These are phyloP conservation scores for Phallus indusiatus DNA, from an alignment of 768 basidiomycete genomes.

Conservation along the genomic window DNA sequence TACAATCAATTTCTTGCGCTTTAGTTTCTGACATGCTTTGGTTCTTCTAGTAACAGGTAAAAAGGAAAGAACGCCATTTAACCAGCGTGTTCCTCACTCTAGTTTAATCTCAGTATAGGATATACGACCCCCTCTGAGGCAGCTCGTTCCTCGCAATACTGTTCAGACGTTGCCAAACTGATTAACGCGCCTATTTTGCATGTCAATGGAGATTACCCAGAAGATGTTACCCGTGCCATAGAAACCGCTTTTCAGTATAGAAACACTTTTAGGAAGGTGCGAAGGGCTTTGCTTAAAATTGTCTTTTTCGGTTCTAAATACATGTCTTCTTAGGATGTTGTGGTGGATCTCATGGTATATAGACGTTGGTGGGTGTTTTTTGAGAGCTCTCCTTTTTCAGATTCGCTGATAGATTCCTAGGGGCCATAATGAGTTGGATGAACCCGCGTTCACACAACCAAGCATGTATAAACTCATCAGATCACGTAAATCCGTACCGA, in stretches of 20 bases:
- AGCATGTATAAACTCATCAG: conserved; percentile 87
- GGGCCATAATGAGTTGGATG: conserved; percentile 85
- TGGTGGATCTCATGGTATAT: conserved; percentile 84
- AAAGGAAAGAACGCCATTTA: conserved; percentile 50
- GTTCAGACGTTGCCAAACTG: conserved; percentile 84
- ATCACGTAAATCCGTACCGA: conserved; percentile 64
- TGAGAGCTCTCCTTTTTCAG: background rate
- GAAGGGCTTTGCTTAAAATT: background rate
- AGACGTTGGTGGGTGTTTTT: conserved; percentile 52
- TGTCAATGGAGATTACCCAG: conserved; percentile 81
- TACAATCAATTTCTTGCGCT: conserved; percentile 8
- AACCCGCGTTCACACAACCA: conserved; percentile 81
- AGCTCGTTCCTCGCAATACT: conserved; percentile 80
- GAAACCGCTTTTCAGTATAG: conserved; percentile 84
- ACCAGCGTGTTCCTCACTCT: conserved; percentile 7
- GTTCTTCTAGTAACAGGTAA: conserved; percentile 4
- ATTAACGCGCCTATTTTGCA: conserved; percentile 83
- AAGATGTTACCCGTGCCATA: conserved; percentile 78
- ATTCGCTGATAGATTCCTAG: conserved; percentile 23
- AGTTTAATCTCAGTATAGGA: conserved; percentile 47
- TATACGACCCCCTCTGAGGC: conserved; percentile 84
- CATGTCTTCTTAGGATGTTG: conserved; percentile 47
- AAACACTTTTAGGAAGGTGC: conserved; percentile 72
- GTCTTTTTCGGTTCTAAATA: background rate
- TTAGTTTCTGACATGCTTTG: background rate